Evolutionary conservation across 805 yeast species (phyloP), one percentile per base, ranked within the genome.

Genomic region (Blastobotrys peoriensis): DNA sequence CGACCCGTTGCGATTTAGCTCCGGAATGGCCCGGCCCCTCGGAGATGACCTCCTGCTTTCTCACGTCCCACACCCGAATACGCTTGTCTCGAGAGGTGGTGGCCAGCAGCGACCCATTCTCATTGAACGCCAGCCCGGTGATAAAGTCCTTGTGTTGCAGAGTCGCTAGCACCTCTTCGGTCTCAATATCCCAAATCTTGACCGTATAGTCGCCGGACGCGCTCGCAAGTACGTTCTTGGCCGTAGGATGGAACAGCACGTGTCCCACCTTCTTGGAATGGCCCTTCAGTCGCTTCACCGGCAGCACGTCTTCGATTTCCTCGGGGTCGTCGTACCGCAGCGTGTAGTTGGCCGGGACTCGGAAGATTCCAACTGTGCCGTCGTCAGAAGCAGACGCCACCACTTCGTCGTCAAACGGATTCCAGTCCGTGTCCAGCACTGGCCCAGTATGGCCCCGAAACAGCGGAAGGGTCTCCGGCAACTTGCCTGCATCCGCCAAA

Each of bases 401-500:
- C 56, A 79, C 74, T 52, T 74, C 71, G 47, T 79, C 81, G 61
- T 91, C 77, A 63, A 89, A 93, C 1, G 98, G 98, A 65, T 88
- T 84, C 72, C 91, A 93, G 46, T 86, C 95, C 0, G 98, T 91
- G 66, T 93, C 99, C 54, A 93, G 74, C 28, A 93, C 97, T 5
- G 94, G 83, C 21, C 95, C 96, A 25, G 89, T 84, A 64, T 91
- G 98, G 13, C 98, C 98, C 58, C 96, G 79, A 66, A 91, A 93
- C 53, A 93, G 73, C 2, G 98, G 93, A 40, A 88, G 89, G 49
- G 82, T 78, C 56, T 93, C 99, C 3, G 96, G 97, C 5, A 89
- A 81, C 61, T 89, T 93, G 6, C 98, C 98, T 16, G 78, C 81
- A 63, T 91, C 96, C 5, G 63, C 62, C 20, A 86, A 69, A 2